Base-by-base conservation (phyloP, 208 protist genomes). In the Crithidia fasciculata region DNA sequence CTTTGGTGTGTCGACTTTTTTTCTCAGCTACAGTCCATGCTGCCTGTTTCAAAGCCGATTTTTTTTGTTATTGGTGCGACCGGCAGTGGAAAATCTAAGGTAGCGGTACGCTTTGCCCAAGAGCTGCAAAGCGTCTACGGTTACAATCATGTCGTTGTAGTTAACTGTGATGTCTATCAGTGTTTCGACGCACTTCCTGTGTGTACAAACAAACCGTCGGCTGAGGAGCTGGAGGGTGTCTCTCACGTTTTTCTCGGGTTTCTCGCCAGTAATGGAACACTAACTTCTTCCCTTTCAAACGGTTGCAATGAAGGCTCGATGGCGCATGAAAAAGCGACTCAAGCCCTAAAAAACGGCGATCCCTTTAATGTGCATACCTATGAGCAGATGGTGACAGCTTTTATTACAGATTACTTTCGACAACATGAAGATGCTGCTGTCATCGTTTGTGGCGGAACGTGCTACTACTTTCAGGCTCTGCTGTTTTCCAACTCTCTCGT, bases 151-250 rank as follows among this genome's bases (percentile, higher is more conserved):
- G 91, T 95, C n/a, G 87, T 91, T 10, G 70, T 98, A 40, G 58
- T 98, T 2, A 96, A 92, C 62, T 94, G 90, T 62, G 95, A 98
- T 66, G 88, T 95, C 7, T 88, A 93, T 73, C 95, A 98, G 73
- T 95, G 95, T 69, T 97, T 95, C 66, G 28, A 39, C 8, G 93
- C 78, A 44, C 88, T 98, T 45, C 91, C 94, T 16, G 83, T 97
- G 57, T 86, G 79, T 28, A 97, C 94, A 8, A 98, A 98, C 74
- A 97, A 96, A 61, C 76, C 85, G 3, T 83, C 82, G 3, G 44
- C n/a, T 12, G 67, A 67, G 18, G 90, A 97, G 50, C 78, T 86
- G 55, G 45, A 75, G 13, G 80, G 79, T 28, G 78, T 96, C 41
- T 75, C 85, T 4, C 95, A 98, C 59, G 80, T 83, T 19, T 89